A percentile compares a stretch with the other conserved stretches of the same genome.
Conservation (phyloP, 2,329 filamentous ascomycete genomes). For the Colletotrichum melonis region DNA sequence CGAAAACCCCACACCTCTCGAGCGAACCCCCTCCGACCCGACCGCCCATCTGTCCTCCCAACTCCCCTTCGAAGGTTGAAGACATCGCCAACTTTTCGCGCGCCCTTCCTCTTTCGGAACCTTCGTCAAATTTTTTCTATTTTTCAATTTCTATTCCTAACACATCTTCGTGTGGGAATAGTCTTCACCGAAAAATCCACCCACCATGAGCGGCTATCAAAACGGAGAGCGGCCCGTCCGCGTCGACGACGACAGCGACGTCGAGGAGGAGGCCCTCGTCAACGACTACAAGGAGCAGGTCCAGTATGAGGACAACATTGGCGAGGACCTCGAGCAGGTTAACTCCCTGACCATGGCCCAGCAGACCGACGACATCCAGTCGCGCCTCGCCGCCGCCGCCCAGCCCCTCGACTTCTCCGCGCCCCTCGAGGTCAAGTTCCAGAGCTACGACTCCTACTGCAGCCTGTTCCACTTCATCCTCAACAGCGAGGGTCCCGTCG, state of each 20-base stretch:
- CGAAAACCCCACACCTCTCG: constrained; percentile 18
- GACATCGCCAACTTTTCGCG: constrained; percentile 1
- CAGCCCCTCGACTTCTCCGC: constrained; percentile 97
- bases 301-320: constrained; percentile 89
- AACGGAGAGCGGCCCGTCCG: constrained; percentile 71
- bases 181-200: background rate
- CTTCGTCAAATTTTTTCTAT: constrained; percentile 1
- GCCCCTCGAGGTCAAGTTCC: constrained; percentile 95
- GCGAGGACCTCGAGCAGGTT: constrained; percentile 79
- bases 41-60: constrained; percentile 30
- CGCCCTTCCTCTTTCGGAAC: background rate
- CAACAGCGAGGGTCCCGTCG: constrained; percentile 98
- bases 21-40: constrained; percentile 12
- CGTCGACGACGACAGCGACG: constrained; percentile 86
- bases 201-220: constrained; percentile 69
- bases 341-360: constrained; percentile 76
- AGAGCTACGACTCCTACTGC: constrained; percentile 99
- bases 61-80: constrained; percentile 15
- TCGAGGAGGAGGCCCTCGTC: constrained; percentile 94
- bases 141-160: background rate
- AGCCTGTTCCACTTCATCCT: constrained; percentile 99
- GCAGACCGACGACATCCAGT: constrained; percentile 91
- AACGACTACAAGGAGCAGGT: constrained; percentile 97
- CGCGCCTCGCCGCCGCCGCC: constrained; percentile 89
- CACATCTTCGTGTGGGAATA: background rate